phyloP scores from a whole-genome alignment of 441 rosid genomes.

The Gossypium aridum region DNA sequence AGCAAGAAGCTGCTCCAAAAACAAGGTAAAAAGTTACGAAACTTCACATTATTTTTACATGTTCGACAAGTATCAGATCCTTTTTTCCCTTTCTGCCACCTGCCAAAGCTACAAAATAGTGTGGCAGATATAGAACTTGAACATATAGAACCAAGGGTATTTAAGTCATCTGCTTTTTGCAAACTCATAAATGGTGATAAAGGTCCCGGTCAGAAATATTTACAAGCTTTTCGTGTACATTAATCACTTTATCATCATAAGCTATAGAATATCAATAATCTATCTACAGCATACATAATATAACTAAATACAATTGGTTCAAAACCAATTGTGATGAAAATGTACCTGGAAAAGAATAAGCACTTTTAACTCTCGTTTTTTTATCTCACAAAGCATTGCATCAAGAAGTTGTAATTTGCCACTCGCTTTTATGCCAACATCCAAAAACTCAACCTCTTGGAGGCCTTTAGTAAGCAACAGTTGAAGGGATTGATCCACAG shows the following conservation, averaged over 20 bases:
- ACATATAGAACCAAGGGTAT: not conserved
- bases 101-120: not conserved
- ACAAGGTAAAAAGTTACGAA: not conserved
- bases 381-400: conserved; percentile 60
- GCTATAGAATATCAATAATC: not conserved
- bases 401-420: conserved; percentile 83
- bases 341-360: conserved; percentile 85
- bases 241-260: not conserved
- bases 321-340: not conserved
- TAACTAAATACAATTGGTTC: not conserved
- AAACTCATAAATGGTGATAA: not conserved
- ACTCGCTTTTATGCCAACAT: conserved; percentile 83
- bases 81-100: not conserved
- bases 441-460: conserved; percentile 35
- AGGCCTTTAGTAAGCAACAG: conserved; percentile 32
- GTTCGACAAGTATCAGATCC: not conserved
- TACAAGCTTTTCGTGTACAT: not conserved
- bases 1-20: not conserved
- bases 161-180: not conserved
- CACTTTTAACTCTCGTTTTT: conserved; percentile 51
- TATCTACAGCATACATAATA: not conserved
- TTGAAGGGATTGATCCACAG: conserved; percentile 43
- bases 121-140: not conserved
- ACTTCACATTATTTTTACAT: not conserved
- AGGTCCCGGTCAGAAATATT: not conserved